Evolutionary conservation across 257 asterid species (phyloP), one percentile per base, ranked within the genome.

Genomic region (Nemophila menziesii): DNA sequence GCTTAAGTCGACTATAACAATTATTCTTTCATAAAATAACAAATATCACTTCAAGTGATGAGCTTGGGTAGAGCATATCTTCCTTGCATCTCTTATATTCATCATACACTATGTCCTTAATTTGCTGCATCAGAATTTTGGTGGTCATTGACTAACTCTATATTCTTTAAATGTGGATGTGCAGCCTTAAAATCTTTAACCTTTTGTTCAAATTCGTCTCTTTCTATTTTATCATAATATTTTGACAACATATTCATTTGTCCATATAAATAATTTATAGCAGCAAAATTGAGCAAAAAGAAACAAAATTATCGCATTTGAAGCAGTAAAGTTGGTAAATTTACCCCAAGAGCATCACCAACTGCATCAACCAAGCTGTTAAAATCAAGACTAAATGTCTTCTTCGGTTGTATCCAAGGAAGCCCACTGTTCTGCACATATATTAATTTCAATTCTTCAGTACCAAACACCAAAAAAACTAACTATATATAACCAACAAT

Each of bases 351-450:
- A 26, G 57, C 46, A 62, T 39, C 73, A 46, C 72, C 40, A 29
- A 72, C 45, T n/a, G 68, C 54, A 56, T 65, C 80, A 2, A 77
- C 58, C 56, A 73, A 49, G 52, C 39, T 49, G 43, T 77, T 52
- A 22, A 73, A 22, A 44, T 62, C 77, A 37, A 73, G 62, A 39
- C 66, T 56, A 54, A 69, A 63, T 20, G 68, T 54, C 58, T 74
- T 85, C 64, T 65, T 85, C 3, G 89, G 94, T 53, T 46, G 51
- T 60, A 46, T 57, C 99, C 99, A 90, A 36, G 99, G 99, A 62
- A 81, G 96, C 58, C 74, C 74, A 57, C 94, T 90, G 58, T 52
- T 90, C 99, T 90, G 96, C 75, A n/a, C n/a, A 70, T 41, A 41
- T 5, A 17, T 41, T 18, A 41, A 41, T 16, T 18, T 5, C 11